These are phyloP conservation scores for Globisporangium paroecandrum DNA, from an alignment of 352 stramenopile species.

Conservation along the genomic window DNA sequence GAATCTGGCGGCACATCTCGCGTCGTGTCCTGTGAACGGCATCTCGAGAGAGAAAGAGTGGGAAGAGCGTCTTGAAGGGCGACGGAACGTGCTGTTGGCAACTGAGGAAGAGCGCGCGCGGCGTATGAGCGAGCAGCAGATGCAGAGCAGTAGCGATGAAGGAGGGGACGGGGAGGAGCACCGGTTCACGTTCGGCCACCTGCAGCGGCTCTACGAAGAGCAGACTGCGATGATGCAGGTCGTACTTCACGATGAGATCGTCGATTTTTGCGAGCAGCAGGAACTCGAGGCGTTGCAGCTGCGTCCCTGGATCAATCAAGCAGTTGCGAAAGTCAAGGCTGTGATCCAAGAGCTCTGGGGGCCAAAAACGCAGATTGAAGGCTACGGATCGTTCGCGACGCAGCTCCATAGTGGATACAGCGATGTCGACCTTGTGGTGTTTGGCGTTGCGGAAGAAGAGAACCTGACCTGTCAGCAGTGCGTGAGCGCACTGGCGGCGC, in stretches of 20 bases:
- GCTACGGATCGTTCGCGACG: conserved; percentile 75
- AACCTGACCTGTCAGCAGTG: conserved; percentile 53
- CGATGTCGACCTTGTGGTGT: conserved; percentile 82
- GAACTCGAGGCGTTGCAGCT: conserved; percentile 33
- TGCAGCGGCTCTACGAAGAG: conserved; percentile 80
- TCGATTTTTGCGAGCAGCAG: conserved; percentile 52
- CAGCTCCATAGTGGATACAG: conserved; percentile 58
- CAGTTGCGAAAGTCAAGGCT: conserved; percentile 42
- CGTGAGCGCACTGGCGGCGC: conserved; percentile 31
- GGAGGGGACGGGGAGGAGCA: conserved; percentile 20
- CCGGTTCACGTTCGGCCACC: conserved; percentile 52
- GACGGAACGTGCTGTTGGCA: conserved; percentile 62
- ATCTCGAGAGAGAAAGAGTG: conserved; percentile 77
- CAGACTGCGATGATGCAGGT: conserved; percentile 75
- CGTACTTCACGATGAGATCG: conserved; percentile 76
- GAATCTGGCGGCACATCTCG: conserved; percentile 60
- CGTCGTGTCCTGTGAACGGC: conserved; percentile 58
- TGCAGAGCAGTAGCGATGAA: conserved; percentile 19
- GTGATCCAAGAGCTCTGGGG: conserved; percentile 54
- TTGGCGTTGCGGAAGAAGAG: conserved; percentile 49
- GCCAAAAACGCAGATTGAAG: conserved; percentile 40
- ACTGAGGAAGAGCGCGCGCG: conserved; percentile 71
- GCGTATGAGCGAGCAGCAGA: conserved; percentile 53
- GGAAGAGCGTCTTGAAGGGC: conserved; percentile 67
- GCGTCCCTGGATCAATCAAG: conserved; percentile 43